These are phyloP conservation scores for Coemansia sp. DNA, from an alignment of 192 early-diverging fungal genomes.

Conservation along the genomic window DNA sequence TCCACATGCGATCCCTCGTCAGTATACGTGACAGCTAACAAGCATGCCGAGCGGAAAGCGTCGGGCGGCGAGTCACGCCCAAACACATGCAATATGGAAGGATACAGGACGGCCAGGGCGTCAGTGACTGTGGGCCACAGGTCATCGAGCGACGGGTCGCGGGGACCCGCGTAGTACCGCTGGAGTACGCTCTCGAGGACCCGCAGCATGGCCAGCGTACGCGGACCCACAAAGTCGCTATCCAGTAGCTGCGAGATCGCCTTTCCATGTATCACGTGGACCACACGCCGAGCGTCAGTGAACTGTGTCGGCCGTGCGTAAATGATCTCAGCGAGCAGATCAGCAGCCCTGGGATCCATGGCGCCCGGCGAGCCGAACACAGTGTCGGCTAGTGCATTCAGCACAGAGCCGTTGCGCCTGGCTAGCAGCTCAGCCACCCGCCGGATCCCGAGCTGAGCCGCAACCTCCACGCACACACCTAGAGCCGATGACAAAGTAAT, in stretches of 20 bases:
- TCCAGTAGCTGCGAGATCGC: not conserved
- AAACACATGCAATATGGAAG: not conserved
- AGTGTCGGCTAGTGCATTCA: not conserved
- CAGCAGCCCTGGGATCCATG: not conserved
- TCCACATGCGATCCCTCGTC: not conserved
- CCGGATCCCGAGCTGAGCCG: not conserved
- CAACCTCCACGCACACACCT: not conserved
- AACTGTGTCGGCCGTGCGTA: not conserved
- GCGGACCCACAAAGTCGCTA: no score
- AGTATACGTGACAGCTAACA: conserved; percentile 6
- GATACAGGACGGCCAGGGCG: conserved; percentile 22
- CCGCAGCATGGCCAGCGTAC: not conserved
- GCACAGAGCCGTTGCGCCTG: not conserved
- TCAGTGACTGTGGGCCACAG: conserved; percentile 20
- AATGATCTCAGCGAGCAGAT: not conserved
- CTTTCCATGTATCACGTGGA: not conserved
- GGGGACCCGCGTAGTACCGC: conserved; percentile 2
- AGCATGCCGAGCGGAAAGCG: conserved; percentile 10
- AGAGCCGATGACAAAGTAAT: not conserved
- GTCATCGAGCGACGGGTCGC: not conserved
- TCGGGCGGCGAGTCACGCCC: conserved; percentile 20
- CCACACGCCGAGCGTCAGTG: not conserved
- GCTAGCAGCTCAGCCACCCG: not conserved
- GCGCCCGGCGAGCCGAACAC: not conserved
- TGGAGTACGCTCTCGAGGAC: conserved; percentile 8